phyloP scores from a whole-genome alignment of 345 rosid genomes.

The Hypericum perforatum region DNA sequence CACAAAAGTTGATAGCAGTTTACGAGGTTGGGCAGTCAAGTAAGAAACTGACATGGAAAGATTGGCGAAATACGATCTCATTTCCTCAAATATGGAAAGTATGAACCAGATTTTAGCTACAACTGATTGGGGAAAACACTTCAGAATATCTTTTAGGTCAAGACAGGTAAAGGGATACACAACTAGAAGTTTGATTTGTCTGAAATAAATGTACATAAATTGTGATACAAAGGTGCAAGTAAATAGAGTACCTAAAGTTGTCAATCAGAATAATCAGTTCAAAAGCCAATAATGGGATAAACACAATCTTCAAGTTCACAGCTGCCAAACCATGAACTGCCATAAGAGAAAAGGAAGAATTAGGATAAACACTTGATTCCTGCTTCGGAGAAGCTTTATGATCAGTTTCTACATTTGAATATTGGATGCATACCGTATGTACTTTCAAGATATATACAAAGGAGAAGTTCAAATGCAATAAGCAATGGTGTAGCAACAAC shows the following conservation, averaged over 20 bases:
- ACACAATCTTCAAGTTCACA: conserved; percentile 81
- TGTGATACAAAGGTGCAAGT: too few relatives aligned
- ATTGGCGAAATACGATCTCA: too few relatives aligned
- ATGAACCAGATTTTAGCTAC: too few relatives aligned
- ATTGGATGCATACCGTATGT: conserved; percentile 36
- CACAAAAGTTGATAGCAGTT: too few relatives aligned
- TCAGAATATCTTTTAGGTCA: too few relatives aligned
- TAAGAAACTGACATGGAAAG: too few relatives aligned
- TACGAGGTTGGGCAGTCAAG: too few relatives aligned
- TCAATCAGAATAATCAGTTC: conserved; percentile 69
- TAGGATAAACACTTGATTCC: not conserved
- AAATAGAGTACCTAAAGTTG: conserved; percentile 63
- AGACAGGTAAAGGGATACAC: too few relatives aligned
- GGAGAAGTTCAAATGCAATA: conserved; percentile 87
- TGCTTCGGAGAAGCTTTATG: not conserved
- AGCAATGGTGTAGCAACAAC: conserved; percentile 86
- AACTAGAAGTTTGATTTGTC: too few relatives aligned
- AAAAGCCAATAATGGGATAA: conserved; percentile 71
- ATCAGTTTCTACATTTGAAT: not conserved
- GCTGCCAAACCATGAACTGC: conserved; percentile 48
- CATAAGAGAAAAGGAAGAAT: conserved; percentile 4
- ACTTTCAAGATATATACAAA: conserved; percentile 92
- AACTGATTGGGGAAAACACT: too few relatives aligned
- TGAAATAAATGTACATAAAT: too few relatives aligned
- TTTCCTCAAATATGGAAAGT: too few relatives aligned